Base-by-base conservation (phyloP, 2,329 filamentous ascomycete genomes). In the Clonostachys sp. region DNA sequence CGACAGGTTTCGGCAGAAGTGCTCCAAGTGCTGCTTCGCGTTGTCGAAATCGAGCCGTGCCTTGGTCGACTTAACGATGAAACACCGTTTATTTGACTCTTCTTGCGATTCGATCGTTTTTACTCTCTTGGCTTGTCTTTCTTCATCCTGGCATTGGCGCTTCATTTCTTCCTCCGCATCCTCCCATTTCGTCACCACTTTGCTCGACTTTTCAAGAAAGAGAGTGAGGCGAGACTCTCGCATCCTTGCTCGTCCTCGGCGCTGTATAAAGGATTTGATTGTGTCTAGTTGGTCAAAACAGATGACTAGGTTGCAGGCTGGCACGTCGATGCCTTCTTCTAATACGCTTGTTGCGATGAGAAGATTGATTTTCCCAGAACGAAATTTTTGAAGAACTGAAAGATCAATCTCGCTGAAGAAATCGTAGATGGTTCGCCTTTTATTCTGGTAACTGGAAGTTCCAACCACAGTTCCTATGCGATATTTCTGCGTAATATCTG, bases 101-200 rank as follows among this genome's bases (percentile, higher is more conserved):
- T 61, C 61, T 1, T 55, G 52, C 3, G 75, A 67, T 52, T 88
- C 82, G 5, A 78, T 54, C 3, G 67, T 54, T 42, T 73, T 59
- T 0, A 81, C 60, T 13, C 70, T 59, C 17, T 72, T 57, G 1
- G 75, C 59, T 45, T 76, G 64, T 18, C 84, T 73, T 50, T 76
- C 62, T 6, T 90, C 81, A 41, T 88, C 77, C 51, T 84, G 76
- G 56, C 89, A 95, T 0, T 77, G 74, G 42, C 66, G 60, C 55
- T 83, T 87, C 85, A 96, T 91, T n/a, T 81, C 71, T 4, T 73
- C 62, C 59, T 96, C 92, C 14, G 94, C 71, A 0, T 61, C 57
- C 24, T 80, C 68, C 86, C 89, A 95, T 24, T 77, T 72, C 4
- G 62, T 51, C 3, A 63, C 51, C 9, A 57, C 52, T 4, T 55